Base-by-base conservation (phyloP, 116 monocot genomes). In the Posidonia oceanica region DNA sequence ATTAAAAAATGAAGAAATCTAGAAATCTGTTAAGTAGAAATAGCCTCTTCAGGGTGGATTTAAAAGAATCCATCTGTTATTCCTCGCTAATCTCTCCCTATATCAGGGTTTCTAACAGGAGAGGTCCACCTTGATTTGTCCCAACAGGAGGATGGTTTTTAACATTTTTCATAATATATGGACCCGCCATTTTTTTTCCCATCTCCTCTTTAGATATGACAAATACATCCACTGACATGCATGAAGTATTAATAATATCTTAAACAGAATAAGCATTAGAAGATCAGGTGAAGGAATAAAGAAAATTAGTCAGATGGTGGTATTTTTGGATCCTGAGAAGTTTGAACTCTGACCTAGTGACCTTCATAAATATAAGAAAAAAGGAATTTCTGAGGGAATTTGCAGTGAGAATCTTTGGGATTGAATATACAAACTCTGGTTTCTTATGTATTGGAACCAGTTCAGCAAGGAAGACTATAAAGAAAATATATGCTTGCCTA, bases 321-420 rank as follows among this genome's bases (percentile, higher is more conserved):
- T 64, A 83, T 83, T 74, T 76, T 83, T 70, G 83, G 83, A 80
- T 83, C 83, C 69, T 18, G 79, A 59, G 82, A 82, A 75, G 17
- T 21, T 64, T 67, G 41, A 23, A 40, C 54, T 37, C 17, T 39
- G 18, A 22, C 36, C 53, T 38, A 11, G 23, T 13, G 18, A 61
- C 16, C 8, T 15, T 37, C 11, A 22, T 11, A 42, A 67, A 51
- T 21, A 62, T 18, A 61, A 70, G 38, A 22, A 48, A 81, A 63
- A 41, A 59, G 65, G 67, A 66, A 61, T 80, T 59, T 62, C 67
- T 67, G 80, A 80, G 52, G 39, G 80, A 80, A 84, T 77, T 80
- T 79, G 66, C 69, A 52, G 76, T 48, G 56, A 71, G 69, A 67
- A 68, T 63, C 67, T 56, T 75, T 71, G 74, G 76, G 68, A 74